These are phyloP conservation scores for Trichoderma breve DNA, from an alignment of 2,329 filamentous ascomycete genomes.

Conservation along the genomic window DNA sequence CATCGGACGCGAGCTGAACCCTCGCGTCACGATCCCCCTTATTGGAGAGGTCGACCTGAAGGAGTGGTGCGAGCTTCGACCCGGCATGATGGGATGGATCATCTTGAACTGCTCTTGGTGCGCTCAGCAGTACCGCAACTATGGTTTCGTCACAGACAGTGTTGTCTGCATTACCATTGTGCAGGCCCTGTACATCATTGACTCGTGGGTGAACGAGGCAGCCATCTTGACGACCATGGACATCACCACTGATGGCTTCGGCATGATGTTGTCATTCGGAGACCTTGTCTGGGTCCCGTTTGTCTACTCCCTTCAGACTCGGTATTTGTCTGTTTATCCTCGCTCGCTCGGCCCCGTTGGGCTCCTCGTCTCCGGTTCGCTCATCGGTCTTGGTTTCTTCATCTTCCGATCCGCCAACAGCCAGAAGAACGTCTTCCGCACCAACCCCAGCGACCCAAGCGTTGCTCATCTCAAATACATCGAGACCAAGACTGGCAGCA, in stretches of 20 bases:
- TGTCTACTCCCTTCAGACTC: constrained; percentile 77
- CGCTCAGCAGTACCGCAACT: constrained; percentile 82
- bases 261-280: constrained; percentile 91
- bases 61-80: constrained; percentile 84
- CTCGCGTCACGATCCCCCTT: constrained; percentile 73
- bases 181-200: constrained; percentile 80
- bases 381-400: constrained; percentile 74
- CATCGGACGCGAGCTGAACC: constrained; percentile 93
- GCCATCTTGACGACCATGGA: constrained; percentile 93
- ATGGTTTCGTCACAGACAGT: constrained; percentile 80
- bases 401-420: constrained; percentile 94
- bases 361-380: constrained; percentile 60
- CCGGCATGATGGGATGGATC: constrained; percentile 86
- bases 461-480: constrained; percentile 83
- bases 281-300: constrained; percentile 94
- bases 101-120: constrained; percentile 81
- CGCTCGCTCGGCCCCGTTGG: constrained; percentile 70
- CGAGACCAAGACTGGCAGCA: constrained; percentile 77
- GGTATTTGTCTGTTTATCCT: constrained; percentile 82
- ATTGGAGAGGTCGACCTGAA: constrained; percentile 89
- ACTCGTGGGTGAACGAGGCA: constrained; percentile 82
- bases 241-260: constrained; percentile 88
- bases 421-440: constrained; percentile 93
- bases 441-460: constrained; percentile 74
- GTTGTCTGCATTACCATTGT: constrained; percentile 76